Percentiles rank a stretch among this genome's conserved stretches.
These are phyloP conservation scores for Davidsoniella eucalypti DNA, from an alignment of 2,329 filamentous ascomycete genomes.

Conservation along the genomic window DNA sequence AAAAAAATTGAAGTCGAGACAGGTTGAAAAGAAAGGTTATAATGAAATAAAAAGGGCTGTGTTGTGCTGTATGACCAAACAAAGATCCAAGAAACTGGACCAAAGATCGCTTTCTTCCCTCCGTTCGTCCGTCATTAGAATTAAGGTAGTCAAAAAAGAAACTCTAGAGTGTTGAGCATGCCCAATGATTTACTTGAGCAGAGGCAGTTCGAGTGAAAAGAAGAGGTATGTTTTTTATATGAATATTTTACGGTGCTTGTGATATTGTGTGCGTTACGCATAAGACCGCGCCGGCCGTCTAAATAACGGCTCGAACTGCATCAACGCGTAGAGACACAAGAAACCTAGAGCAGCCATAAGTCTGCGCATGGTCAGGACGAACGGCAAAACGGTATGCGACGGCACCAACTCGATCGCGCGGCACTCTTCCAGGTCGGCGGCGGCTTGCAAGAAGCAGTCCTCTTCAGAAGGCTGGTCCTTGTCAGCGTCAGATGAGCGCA, in stretches of 20 bases:
- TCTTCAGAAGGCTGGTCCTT: constrained; percentile 3
- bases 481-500: background rate
- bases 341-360: constrained; percentile 10
- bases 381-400: background rate
- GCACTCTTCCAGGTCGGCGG: constrained; percentile 11
- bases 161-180: background rate
- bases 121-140: constrained; percentile 11
- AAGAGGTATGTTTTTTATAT: background rate
- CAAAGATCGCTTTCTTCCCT: background rate
- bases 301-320: constrained; percentile 13
- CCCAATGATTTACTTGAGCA: background rate
- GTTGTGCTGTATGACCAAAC: constrained; percentile 13
- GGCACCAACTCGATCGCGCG: background rate
- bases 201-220: background rate
- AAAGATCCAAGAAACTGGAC: constrained; percentile 8
- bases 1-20: background rate
- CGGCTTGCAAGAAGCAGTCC: constrained; percentile 8
- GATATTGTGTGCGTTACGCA: constrained; percentile 6
- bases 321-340: constrained; percentile 12
- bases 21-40: background rate
- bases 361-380: constrained; percentile 11
- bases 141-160: constrained; percentile 4
- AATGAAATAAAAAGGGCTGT: constrained; percentile 3
- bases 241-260: background rate
- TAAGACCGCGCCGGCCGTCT: constrained; percentile 12